Conservation (phyloP, 768 basidiomycete species). For the Termitomyces sp. region DNA sequence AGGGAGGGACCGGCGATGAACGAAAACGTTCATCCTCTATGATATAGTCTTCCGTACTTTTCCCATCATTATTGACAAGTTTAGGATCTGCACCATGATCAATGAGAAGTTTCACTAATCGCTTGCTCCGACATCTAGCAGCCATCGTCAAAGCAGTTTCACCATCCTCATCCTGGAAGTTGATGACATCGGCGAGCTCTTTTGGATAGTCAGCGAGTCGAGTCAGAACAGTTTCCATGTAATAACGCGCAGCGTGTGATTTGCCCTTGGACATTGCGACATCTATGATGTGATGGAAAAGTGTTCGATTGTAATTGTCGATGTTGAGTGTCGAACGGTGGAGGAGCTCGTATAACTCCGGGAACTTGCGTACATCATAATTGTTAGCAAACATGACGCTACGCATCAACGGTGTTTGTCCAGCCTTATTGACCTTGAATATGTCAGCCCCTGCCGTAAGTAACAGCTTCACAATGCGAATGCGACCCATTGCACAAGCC, state of each 20-base stretch:
- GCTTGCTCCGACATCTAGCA: conserved; percentile 91
- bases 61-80: conserved; percentile 89
- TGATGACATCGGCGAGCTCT: conserved; percentile 96
- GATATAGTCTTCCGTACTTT: conserved; percentile 98
- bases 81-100: conserved; percentile 97
- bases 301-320: conserved; percentile 94
- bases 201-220: conserved; percentile 90
- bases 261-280: conserved; percentile 97
- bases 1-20: conserved; percentile 78
- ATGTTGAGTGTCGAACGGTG: conserved; percentile 99
- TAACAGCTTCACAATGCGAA: conserved; percentile 91
- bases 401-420: conserved; percentile 97
- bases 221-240: conserved; percentile 93
- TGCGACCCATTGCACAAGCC: conserved; percentile 98
- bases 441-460: conserved; percentile 94
- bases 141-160: conserved; percentile 97
- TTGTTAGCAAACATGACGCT: conserved; percentile 99
- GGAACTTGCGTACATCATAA: conserved; percentile 98
- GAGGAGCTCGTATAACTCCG: conserved; percentile 92
- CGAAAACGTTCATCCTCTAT: conserved; percentile 97
- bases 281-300: conserved; percentile 97
- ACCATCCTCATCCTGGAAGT: conserved; percentile 98
- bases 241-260: conserved; percentile 95
- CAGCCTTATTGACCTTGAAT: conserved; percentile 93
- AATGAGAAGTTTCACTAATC: conserved; percentile 90